Conservation (phyloP, 192 early-diverging fungal genomes). For the Lobosporangium transversale region DNA sequence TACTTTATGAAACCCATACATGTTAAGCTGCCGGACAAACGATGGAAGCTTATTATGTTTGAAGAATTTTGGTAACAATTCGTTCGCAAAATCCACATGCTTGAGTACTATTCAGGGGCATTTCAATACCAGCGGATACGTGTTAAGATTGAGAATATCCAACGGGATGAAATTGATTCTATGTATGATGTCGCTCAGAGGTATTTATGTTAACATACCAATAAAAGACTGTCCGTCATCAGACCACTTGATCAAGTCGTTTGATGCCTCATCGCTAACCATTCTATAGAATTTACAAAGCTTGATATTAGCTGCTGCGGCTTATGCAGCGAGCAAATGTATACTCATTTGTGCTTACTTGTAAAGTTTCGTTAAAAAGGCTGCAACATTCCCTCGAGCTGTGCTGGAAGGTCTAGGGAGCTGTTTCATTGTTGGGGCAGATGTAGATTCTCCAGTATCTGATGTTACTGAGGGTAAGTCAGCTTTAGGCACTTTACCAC, state of each 20-base stretch:
- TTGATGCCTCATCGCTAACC: slow-evolving; percentile 86
- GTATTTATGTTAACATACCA: too few relatives aligned
- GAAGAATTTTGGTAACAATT: slow-evolving; percentile 86
- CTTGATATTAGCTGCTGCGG: not conserved
- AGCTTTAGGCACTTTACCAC: too few relatives aligned
- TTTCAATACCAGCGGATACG: too few relatives aligned
- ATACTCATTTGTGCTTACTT: slow-evolving; percentile 57
- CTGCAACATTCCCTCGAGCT: slow-evolving; percentile 72
- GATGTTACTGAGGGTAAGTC: not conserved
- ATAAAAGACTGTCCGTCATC: slow-evolving; percentile 89
- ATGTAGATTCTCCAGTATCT: not conserved
- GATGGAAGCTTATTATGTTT: slow-evolving; percentile 93
- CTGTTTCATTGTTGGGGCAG: slow-evolving; percentile 24
- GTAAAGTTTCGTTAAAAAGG: slow-evolving; percentile 94
- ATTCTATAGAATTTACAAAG: slow-evolving; percentile 71
- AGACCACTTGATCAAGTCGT: slow-evolving; percentile 91
- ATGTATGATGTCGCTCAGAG: too few relatives aligned
- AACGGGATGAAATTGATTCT: too few relatives aligned
- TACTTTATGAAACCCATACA: slow-evolving; percentile 98
- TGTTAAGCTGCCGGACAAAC: slow-evolving; percentile 93
- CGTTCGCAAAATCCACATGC: slow-evolving; percentile 84
- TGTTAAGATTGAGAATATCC: too few relatives aligned
- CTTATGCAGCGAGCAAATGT: not conserved
- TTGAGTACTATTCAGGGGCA: slow-evolving; percentile 62
- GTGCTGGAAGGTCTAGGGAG: slow-evolving; percentile 37